Evolutionary conservation across 495 filamentous ascomycete genomes (phyloP).

Genomic region (Penicillium cosmopolitanum): DNA sequence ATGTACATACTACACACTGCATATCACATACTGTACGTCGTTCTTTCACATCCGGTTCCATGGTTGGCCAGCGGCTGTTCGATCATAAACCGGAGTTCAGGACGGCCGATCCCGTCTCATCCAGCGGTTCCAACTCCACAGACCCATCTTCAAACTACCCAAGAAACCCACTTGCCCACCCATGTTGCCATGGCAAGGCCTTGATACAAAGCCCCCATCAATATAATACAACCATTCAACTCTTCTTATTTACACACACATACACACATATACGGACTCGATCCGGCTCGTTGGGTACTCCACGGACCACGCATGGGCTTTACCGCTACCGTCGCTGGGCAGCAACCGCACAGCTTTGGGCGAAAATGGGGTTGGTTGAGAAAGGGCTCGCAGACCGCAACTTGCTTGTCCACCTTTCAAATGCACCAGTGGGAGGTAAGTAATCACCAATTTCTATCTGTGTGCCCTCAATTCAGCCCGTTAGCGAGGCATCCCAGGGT

Average conservation of each 20-base stretch:
- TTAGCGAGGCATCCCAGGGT: slow-evolving; percentile 8
- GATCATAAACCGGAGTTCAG: slow-evolving; percentile 17
- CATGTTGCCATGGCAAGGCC: slow-evolving; percentile 36
- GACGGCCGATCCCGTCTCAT: slow-evolving; percentile 34
- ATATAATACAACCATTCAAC: slow-evolving; percentile 8
- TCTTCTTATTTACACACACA: slow-evolving; percentile 12
- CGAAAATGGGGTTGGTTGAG: slow-evolving; percentile 22
- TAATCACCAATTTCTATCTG: slow-evolving; percentile 7
- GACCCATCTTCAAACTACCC: slow-evolving; percentile 19
- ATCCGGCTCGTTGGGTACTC: slow-evolving; percentile 38
- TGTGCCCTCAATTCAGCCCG: slow-evolving; percentile 13
- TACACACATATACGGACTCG: slow-evolving; percentile 14
- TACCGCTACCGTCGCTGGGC: slow-evolving; percentile 46
- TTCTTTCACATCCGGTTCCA: slow-evolving; percentile 18
- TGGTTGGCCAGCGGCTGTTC: slow-evolving; percentile 27
- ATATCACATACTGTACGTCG: background rate
- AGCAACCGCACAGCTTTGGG: slow-evolving; percentile 38
- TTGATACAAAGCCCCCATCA: slow-evolving; percentile 11
- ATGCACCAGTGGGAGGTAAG: slow-evolving; percentile 8
- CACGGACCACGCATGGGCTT: slow-evolving; percentile 39
- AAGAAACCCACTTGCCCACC: background rate
- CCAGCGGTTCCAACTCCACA: slow-evolving; percentile 36
- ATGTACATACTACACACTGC: too few relatives aligned
- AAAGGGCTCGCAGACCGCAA: slow-evolving; percentile 44
- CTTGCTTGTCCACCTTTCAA: slow-evolving; percentile 23